Percentiles rank a stretch among this genome's conserved stretches.
These are phyloP conservation scores for Oldenlandia corymbosa DNA, from an alignment of 257 asterid genomes.

Conservation along the genomic window DNA sequence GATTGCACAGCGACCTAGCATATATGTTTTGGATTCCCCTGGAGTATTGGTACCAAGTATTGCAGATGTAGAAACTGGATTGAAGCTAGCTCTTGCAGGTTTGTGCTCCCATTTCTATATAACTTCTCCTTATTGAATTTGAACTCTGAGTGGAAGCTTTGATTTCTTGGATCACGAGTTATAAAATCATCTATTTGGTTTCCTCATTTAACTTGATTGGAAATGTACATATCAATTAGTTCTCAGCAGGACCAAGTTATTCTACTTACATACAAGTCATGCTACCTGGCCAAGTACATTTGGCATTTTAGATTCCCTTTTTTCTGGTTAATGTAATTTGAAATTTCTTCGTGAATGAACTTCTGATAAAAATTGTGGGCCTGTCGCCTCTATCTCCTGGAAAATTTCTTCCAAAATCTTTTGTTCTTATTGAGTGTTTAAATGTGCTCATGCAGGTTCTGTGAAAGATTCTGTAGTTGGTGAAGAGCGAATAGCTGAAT, in stretches of 20 bases:
- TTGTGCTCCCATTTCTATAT: constrained; percentile 6
- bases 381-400: not conserved
- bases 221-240: not conserved
- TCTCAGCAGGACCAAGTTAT: too few species aligned
- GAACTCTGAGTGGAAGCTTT: not conserved
- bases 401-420: constrained; percentile 1
- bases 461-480: constrained; percentile 95
- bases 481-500: constrained; percentile 83
- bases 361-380: not conserved
- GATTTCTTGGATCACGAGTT: not conserved
- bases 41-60: constrained; percentile 95
- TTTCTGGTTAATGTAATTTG: too few species aligned
- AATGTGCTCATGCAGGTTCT: constrained; percentile 54
- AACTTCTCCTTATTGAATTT: not conserved
- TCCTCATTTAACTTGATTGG: not conserved
- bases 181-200: not conserved
- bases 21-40: constrained; percentile 87
- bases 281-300: not conserved
- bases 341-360: too few species aligned
- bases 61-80: constrained; percentile 75
- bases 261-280: not conserved
- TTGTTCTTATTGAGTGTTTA: not conserved
- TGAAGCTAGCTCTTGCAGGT: constrained; percentile 96
- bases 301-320: not conserved
- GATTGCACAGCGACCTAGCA: constrained; percentile 94